Base-by-base conservation (phyloP, 2,329 filamentous ascomycete species). In the Colletotrichum graminicola region DNA sequence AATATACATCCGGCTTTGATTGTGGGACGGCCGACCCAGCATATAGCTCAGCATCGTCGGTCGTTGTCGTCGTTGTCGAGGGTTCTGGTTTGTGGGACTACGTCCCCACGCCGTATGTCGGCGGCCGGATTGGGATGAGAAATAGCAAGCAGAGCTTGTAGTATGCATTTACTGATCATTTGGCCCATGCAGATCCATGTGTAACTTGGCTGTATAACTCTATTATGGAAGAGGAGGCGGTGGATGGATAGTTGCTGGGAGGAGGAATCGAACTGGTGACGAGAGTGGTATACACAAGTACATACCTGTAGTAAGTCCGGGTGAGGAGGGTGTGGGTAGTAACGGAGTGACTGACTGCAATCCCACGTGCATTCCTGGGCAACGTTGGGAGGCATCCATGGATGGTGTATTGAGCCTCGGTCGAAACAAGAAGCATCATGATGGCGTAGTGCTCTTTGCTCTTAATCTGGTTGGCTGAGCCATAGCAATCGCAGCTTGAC, bases 21-120 rank as follows among this genome's bases (percentile, higher is more conserved):
- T 26, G 52, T 49, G 55, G 29, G 39, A 52, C 18, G 32, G 60
- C 21, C 10, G 43, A 8, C 43, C 43, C 10, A n/a, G n/a, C n/a
- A 21, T 12, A 57, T 16, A 54, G 54, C 43, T 56, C 36, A 61
- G 47, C 43, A 49, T 29, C n/a, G n/a, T 69, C 11, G 10, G 29
- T 11, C 8, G 5, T 10, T 45, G 60, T 34, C 39, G 29, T 12
- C 8, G 5, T 10, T n/a, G 60, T 34, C 39, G 21, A 49, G n/a
- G 12, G 39, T 51, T 54, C 32, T 61, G 21, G 36, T 67, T 51
- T 26, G 64, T 43, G n/a, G 57, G 52, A 57, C 67, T 47, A 67
- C 57, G 36, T 47, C 39, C 45, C 52, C 59, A 43, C 52, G 34
- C 59, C 8, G n/a, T 29, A 47, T 26, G 14, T 56, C 21, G 51